phyloP scores from a whole-genome alignment of 2,329 filamentous ascomycete species.

The Colletotrichum liriopes region DNA sequence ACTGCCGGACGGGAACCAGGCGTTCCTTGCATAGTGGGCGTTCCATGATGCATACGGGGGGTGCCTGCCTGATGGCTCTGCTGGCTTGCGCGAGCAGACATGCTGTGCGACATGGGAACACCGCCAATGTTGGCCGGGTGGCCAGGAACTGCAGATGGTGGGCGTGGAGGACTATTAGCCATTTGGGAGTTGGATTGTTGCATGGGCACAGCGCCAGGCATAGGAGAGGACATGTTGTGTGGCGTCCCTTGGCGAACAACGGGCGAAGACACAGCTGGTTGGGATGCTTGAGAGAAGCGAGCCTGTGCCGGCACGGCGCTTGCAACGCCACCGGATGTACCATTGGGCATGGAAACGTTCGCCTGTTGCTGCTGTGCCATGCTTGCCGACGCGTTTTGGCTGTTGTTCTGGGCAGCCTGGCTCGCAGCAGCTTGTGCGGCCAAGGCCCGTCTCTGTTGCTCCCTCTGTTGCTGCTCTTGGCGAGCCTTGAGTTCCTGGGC shows the following conservation, averaged over 20 bases:
- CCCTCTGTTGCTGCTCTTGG: constrained; percentile 54
- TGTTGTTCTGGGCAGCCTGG: constrained; percentile 47
- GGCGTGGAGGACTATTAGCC: constrained; percentile 77
- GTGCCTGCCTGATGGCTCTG: constrained; percentile 77
- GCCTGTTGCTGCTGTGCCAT: constrained; percentile 52
- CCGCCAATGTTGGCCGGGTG: constrained; percentile 65
- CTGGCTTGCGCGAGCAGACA: constrained; percentile 76
- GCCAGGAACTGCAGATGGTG: constrained; percentile 76
- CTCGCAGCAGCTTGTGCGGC: constrained; percentile 51
- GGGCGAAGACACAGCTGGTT: constrained; percentile 79
- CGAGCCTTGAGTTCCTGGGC: constrained; percentile 45
- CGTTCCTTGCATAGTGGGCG: constrained; percentile 75
- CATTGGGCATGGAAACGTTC: constrained; percentile 58
- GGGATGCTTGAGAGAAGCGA: constrained; percentile 72
- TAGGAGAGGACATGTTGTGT: constrained; percentile 76
- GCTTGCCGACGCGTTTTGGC: constrained; percentile 45
- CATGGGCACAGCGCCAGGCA: constrained; percentile 75
- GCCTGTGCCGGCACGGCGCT: constrained; percentile 61
- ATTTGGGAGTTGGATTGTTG: constrained; percentile 77
- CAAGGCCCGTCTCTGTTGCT: constrained; percentile 54
- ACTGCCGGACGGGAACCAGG: constrained; percentile 69
- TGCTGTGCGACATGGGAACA: constrained; percentile 73
- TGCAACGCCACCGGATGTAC: constrained; percentile 51
- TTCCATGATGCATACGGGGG: constrained; percentile 73
- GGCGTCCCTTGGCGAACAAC: constrained; percentile 75